Percentiles rank a stretch among this genome's conserved stretches.
Conservation (phyloP, 2,329 filamentous ascomycete species). For the Teratosphaeria epicoccoides region DNA sequence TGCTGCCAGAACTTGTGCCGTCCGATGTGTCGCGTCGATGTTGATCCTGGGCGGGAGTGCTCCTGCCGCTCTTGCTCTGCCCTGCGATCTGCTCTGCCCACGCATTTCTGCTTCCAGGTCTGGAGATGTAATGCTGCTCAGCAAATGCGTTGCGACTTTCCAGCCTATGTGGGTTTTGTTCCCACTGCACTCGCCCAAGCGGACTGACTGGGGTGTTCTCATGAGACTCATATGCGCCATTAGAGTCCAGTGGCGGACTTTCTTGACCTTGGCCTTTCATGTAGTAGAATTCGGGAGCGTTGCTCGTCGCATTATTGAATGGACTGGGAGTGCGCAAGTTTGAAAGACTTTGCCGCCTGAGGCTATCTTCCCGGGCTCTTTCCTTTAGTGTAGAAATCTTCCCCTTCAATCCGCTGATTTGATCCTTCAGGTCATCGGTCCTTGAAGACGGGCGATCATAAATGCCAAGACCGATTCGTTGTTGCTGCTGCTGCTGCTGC, state of each 20-base stretch:
- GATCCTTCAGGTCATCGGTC: slow-evolving; percentile 65
- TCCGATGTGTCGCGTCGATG: slow-evolving; percentile 2
- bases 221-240: slow-evolving; percentile 12
- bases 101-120: background rate
- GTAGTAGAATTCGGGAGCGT: slow-evolving; percentile 24
- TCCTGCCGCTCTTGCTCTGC: background rate
- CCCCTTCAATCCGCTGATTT: slow-evolving; percentile 76
- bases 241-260: slow-evolving; percentile 11
- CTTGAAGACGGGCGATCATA: slow-evolving; percentile 56
- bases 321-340: slow-evolving; percentile 62
- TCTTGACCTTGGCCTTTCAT: slow-evolving; percentile 10
- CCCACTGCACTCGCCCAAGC: slow-evolving; percentile 5
- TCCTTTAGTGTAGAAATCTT: slow-evolving; percentile 73
- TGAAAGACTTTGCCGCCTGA: slow-evolving; percentile 66
- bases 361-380: slow-evolving; percentile 65
- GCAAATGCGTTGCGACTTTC: slow-evolving; percentile 15
- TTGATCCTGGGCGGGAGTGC: slow-evolving; percentile 3
- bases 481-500: background rate
- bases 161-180: slow-evolving; percentile 2
- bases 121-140: background rate
- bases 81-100: background rate
- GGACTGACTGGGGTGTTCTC: slow-evolving; percentile 6
- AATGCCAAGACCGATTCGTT: slow-evolving; percentile 30
- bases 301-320: slow-evolving; percentile 53
- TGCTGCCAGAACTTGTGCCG: background rate